Percentiles rank a stretch among this genome's conserved stretches.
Conservation (phyloP, 805 yeast genomes). For the Candida sonorensis region DNA sequence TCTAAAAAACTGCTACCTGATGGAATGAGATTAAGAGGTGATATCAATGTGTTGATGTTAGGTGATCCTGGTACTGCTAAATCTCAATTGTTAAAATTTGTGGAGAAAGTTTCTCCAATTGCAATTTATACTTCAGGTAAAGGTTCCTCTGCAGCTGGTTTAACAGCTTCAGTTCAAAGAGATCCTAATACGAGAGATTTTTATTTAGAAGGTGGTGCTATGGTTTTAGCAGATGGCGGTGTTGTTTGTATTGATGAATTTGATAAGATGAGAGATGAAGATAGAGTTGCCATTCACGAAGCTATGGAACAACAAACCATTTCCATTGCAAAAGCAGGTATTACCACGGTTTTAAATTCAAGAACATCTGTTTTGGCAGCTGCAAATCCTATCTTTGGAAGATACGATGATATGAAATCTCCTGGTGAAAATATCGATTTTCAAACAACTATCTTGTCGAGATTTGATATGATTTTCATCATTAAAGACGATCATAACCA, state of each 20-base stretch:
- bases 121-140: constrained; percentile 97
- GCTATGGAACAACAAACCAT: constrained; percentile 99
- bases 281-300: constrained; percentile 97
- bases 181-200: constrained; percentile 85
- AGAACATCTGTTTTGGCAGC: constrained; percentile 97
- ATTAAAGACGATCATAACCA: constrained; percentile 94
- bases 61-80: constrained; percentile 99
- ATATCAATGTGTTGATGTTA: constrained; percentile 81
- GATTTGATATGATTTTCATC: constrained; percentile 97
- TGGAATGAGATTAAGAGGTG: constrained; percentile 96
- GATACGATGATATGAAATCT: constrained; percentile 91
- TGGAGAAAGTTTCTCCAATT: constrained; percentile 90
- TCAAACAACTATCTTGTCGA: constrained; percentile 92
- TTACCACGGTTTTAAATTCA: constrained; percentile 92
- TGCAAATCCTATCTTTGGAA: constrained; percentile 94
- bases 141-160: constrained; percentile 99
- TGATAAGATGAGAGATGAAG: constrained; percentile 99
- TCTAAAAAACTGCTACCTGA: constrained; percentile 89
- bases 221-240: constrained; percentile 99
- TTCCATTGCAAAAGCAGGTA: constrained; percentile 98
- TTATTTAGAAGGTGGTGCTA: constrained; percentile 97
- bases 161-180: constrained; percentile 95
- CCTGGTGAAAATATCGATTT: constrained; percentile 98
- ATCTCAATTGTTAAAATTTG: constrained; percentile 91
- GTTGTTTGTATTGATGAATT: constrained; percentile 99